Evolutionary conservation across 768 basidiomycete species (phyloP).

Genomic region (Tricholoma saponaceum): DNA sequence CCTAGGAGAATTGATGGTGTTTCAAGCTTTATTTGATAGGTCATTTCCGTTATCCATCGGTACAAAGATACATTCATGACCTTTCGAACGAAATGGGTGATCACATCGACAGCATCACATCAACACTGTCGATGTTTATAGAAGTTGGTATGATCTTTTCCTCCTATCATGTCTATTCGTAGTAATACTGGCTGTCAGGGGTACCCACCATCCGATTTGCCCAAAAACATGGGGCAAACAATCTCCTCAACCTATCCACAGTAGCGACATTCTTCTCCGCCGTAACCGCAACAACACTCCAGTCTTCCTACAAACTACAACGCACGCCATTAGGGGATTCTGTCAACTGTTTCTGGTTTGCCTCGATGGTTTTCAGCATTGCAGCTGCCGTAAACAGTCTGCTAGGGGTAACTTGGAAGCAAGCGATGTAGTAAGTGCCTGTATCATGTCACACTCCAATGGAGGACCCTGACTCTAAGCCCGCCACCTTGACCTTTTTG

Average conservation of each 20-base stretch:
- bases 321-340: constrained; percentile 36
- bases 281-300: constrained; percentile 69
- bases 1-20: neutral
- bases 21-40: constrained; percentile 30
- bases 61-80: constrained; percentile 73
- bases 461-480: neutral
- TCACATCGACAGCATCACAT: constrained; percentile 65
- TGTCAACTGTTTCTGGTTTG: constrained; percentile 74
- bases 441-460: neutral
- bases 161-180: neutral
- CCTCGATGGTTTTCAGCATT: constrained; percentile 72
- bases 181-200: constrained; percentile 32
- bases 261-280: constrained; percentile 78
- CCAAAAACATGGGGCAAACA: constrained; percentile 67
- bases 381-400: constrained; percentile 74
- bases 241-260: constrained; percentile 69
- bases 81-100: constrained; percentile 71
- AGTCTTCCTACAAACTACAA: constrained; percentile 53
- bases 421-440: constrained; percentile 72
- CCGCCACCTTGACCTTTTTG: constrained; percentile 6
- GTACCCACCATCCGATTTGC: constrained; percentile 75
- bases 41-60: constrained; percentile 68
- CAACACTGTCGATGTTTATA: constrained; percentile 68
- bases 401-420: constrained; percentile 76
- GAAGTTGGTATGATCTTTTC: constrained; percentile 53